phyloP scores from a whole-genome alignment of 495 filamentous ascomycete species.

The Penicillium herquei region DNA sequence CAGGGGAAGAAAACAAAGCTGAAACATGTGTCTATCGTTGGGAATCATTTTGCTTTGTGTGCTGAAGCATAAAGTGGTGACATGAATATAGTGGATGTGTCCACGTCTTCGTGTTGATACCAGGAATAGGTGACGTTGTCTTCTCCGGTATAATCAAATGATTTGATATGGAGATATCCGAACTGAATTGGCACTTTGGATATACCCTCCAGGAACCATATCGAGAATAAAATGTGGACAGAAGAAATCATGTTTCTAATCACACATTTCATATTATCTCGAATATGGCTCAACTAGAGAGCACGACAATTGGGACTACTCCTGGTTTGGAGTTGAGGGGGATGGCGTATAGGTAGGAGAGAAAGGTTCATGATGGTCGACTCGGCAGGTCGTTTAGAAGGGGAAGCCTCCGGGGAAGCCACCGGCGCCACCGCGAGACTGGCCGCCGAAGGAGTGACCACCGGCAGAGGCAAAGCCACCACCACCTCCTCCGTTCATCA shows the following conservation, averaged over 20 bases:
- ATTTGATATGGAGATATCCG: no score
- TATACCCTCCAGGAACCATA: no score
- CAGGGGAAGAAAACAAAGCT: neutral
- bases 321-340: neutral
- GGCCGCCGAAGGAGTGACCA: slow-evolving; percentile 42
- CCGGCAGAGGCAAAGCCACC: slow-evolving; percentile 45
- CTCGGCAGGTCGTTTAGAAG: slow-evolving; percentile 26
- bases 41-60: slow-evolving; percentile 4
- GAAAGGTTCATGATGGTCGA: neutral
- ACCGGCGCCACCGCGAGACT: slow-evolving; percentile 26
- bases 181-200: no score
- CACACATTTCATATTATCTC: neutral
- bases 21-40: slow-evolving; percentile 2
- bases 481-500: slow-evolving; percentile 50
- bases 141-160: no score
- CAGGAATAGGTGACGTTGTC: neutral
- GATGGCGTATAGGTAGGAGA: neutral
- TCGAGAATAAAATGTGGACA: no score
- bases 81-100: neutral
- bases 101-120: neutral
- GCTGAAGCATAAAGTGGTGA: neutral
- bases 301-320: neutral
- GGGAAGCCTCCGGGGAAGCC: slow-evolving; percentile 43
- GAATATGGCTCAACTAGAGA: neutral
- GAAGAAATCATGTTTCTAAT: no score